These are phyloP conservation scores for Penicillium sp. DNA, from an alignment of 2,329 filamentous ascomycete genomes.

Conservation along the genomic window DNA sequence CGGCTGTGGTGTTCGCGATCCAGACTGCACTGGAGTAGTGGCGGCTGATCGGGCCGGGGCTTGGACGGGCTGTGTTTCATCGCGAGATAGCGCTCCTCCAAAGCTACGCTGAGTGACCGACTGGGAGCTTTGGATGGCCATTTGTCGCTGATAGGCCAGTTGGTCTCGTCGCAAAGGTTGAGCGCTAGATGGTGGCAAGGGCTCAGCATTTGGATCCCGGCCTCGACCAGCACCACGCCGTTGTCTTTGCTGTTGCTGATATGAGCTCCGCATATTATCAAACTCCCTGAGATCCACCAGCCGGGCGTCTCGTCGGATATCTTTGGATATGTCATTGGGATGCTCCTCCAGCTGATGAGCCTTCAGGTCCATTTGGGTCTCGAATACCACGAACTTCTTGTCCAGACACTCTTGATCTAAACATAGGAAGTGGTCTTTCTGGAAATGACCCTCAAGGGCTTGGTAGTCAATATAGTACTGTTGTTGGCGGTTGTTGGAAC, in stretches of 20 bases:
- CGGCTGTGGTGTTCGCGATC: slow-evolving; percentile 24
- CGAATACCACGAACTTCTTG: slow-evolving; percentile 97
- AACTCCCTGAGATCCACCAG: slow-evolving; percentile 84
- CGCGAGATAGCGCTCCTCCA: slow-evolving; percentile 70
- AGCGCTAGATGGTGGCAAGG: slow-evolving; percentile 68
- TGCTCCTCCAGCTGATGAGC: slow-evolving; percentile 85
- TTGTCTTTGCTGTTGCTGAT: slow-evolving; percentile 58
- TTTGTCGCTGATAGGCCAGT: slow-evolving; percentile 82
- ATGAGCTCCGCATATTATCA: slow-evolving; percentile 66
- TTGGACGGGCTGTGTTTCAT: slow-evolving; percentile 44
- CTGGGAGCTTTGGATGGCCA: slow-evolving; percentile 84
- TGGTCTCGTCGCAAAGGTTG: slow-evolving; percentile 80
- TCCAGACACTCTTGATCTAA: slow-evolving; percentile 81
- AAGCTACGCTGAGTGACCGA: slow-evolving; percentile 75
- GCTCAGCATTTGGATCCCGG: slow-evolving; percentile 80
- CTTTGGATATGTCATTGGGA: slow-evolving; percentile 72
- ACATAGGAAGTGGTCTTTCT: slow-evolving; percentile 80
- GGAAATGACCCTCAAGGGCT: slow-evolving; percentile 78
- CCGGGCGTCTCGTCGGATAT: slow-evolving; percentile 74
- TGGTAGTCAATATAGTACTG: slow-evolving; percentile 92
- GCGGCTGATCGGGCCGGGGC: slow-evolving; percentile 39
- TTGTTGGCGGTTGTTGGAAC: slow-evolving; percentile 58
- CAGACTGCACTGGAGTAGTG: slow-evolving; percentile 25
- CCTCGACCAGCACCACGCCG: slow-evolving; percentile 62
- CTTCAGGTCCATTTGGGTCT: slow-evolving; percentile 89